phyloP scores from a whole-genome alignment of 805 yeast genomes.

The Candida pseudofarinosa region DNA sequence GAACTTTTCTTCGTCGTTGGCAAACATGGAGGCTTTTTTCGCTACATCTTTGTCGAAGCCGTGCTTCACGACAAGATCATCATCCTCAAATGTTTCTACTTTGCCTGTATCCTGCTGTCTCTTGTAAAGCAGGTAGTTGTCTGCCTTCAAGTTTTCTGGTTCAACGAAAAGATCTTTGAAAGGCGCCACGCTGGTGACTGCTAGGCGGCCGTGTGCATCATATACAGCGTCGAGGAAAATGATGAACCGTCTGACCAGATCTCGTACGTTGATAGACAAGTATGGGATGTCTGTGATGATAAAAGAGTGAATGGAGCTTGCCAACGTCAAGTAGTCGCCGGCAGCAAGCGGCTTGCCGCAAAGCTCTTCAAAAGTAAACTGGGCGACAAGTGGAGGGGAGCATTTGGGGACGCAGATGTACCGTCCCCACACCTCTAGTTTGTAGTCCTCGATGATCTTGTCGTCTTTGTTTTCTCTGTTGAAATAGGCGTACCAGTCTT shows the following conservation, averaged over 20 bases:
- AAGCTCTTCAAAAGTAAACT: slow-evolving; percentile 78
- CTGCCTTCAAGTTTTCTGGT: slow-evolving; percentile 56
- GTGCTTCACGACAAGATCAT: slow-evolving; percentile 65
- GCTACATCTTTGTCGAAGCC: slow-evolving; percentile 74
- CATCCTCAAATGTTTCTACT: slow-evolving; percentile 45
- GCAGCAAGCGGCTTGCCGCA: slow-evolving; percentile 90
- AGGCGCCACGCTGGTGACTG: slow-evolving; percentile 85
- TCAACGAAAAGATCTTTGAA: slow-evolving; percentile 84
- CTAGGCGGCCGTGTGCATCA: slow-evolving; percentile 82
- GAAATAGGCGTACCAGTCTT: slow-evolving; percentile 77
- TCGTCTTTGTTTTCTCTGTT: slow-evolving; percentile 50
- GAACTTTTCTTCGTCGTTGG: slow-evolving; percentile 90
- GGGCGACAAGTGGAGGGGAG: slow-evolving; percentile 79
- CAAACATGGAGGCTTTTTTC: slow-evolving; percentile 70
- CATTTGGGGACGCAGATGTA: slow-evolving; percentile 69
- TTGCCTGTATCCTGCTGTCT: slow-evolving; percentile 32
- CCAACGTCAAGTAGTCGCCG: slow-evolving; percentile 87
- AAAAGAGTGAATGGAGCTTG: slow-evolving; percentile 68
- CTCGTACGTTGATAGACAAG: slow-evolving; percentile 71
- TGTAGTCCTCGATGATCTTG: slow-evolving; percentile 16
- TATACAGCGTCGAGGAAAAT: slow-evolving; percentile 95
- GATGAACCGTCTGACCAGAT: slow-evolving; percentile 84
- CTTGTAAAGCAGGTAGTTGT: slow-evolving; percentile 42
- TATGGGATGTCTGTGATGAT: slow-evolving; percentile 93
- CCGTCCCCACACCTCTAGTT: slow-evolving; percentile 82